phyloP scores from a whole-genome alignment of 2,329 filamentous ascomycete species.

The Penicillium sp. region DNA sequence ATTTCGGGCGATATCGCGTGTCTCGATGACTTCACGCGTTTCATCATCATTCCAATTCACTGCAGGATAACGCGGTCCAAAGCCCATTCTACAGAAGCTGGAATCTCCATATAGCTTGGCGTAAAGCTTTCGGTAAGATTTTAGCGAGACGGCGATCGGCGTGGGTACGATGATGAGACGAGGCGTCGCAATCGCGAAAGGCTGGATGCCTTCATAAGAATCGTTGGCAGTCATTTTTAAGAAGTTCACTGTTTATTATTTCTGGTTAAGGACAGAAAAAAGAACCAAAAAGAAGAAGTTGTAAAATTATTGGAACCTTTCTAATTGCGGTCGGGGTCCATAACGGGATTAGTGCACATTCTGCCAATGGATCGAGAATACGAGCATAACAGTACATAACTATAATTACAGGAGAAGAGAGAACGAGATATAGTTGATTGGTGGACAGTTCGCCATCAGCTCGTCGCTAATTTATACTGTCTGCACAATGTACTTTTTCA shows the following conservation, averaged over 20 bases:
- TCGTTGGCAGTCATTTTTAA: neutral
- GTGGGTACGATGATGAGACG: conserved; percentile 25
- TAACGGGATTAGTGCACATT: neutral
- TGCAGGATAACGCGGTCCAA: conserved; percentile 19
- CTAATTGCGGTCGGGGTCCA: neutral
- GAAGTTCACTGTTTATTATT: neutral
- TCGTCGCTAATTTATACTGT: too few species aligned
- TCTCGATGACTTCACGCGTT: conserved; percentile 16
- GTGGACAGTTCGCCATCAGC: too few species aligned
- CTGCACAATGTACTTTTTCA: too few species aligned
- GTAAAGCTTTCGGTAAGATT: conserved; percentile 23
- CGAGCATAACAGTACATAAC: too few species aligned
- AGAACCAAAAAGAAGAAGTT: neutral
- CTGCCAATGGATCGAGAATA: neutral
- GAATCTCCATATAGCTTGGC: conserved; percentile 18
- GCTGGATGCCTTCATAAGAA: conserved; percentile 1
- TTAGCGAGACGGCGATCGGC: conserved; percentile 16
- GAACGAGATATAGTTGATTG: too few species aligned
- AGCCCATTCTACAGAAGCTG: conserved; percentile 25
- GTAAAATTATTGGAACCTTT: neutral
- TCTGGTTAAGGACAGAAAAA: too few species aligned
- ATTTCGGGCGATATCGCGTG: conserved; percentile 21
- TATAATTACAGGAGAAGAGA: too few species aligned
- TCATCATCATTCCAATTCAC: conserved; percentile 24
- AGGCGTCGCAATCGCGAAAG: conserved; percentile 23